These are phyloP conservation scores for Mrakia gelida DNA, from an alignment of 768 basidiomycete genomes.

Conservation along the genomic window DNA sequence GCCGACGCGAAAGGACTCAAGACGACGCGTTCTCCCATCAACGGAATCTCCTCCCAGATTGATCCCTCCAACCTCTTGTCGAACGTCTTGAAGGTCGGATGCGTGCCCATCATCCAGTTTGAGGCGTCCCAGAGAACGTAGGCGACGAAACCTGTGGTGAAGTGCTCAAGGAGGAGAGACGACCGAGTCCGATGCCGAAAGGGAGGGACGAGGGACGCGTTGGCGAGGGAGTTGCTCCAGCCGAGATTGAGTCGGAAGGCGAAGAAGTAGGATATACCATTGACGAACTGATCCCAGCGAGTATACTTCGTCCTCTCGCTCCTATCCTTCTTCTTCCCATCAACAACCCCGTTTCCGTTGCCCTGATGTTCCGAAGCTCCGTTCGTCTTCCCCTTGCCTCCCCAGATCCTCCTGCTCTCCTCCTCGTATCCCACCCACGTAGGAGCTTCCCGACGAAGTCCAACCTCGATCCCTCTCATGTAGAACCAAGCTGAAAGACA, in stretches of 20 bases:
- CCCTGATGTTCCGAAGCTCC: too few relatives aligned
- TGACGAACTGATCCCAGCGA: not conserved
- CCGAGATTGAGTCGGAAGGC: constrained; percentile 6
- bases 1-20: not conserved
- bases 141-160: not conserved
- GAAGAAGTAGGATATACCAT: not conserved
- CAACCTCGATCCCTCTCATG: not conserved
- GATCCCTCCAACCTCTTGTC: not conserved
- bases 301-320: too few relatives aligned
- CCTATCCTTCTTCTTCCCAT: not conserved
- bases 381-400: not conserved
- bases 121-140: not conserved
- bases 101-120: not conserved
- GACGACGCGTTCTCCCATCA: not conserved
- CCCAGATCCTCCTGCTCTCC: not conserved
- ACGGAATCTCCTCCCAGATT: not conserved
- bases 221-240: constrained; percentile 8
- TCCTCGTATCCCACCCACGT: not conserved
- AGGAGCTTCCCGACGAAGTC: not conserved
- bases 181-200: not conserved
- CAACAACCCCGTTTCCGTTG: not conserved
- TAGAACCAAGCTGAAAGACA: not conserved
- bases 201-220: not conserved
- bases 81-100: not conserved
- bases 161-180: not conserved